A percentile compares a stretch with the other conserved stretches of the same genome.
Evolutionary conservation across 805 yeast genomes (phyloP).

Genomic region (Blastobotrys parvus): DNA sequence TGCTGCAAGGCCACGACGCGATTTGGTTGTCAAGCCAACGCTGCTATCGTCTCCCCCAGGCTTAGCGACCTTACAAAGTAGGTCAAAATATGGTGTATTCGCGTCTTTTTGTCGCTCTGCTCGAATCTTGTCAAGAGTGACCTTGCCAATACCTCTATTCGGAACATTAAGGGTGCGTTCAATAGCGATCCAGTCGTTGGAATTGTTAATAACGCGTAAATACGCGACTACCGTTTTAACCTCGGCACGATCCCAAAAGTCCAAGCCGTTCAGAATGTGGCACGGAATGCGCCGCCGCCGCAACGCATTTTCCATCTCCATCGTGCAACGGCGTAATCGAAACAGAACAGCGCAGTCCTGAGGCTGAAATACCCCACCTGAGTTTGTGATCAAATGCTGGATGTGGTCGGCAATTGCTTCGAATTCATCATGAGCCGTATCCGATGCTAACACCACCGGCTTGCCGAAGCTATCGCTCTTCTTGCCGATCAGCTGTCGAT

Average conservation of each 20-base stretch:
- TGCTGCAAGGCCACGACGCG: background rate
- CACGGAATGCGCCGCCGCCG: slow-evolving; percentile 52
- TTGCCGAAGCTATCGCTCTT: slow-evolving; percentile 5
- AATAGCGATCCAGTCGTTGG: slow-evolving; percentile 52
- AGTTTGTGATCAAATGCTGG: slow-evolving; percentile 36
- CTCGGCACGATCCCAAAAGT: slow-evolving; percentile 75
- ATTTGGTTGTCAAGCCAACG: too few relatives aligned
- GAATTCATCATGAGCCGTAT: slow-evolving; percentile 46
- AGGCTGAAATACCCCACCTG: slow-evolving; percentile 36
- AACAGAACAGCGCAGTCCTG: slow-evolving; percentile 69
- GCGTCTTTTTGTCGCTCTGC: background rate
- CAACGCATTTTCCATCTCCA: slow-evolving; percentile 57
- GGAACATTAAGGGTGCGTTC: slow-evolving; percentile 52
- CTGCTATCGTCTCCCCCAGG: too few relatives aligned
- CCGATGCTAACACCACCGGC: slow-evolving; percentile 31
- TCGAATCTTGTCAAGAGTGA: slow-evolving; percentile 34
- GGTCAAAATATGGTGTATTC: slow-evolving; percentile 7
- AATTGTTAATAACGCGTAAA: slow-evolving; percentile 52
- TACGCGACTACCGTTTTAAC: slow-evolving; percentile 55
- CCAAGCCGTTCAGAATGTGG: slow-evolving; percentile 58
- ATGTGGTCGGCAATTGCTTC: slow-evolving; percentile 51
- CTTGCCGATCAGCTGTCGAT: slow-evolving; percentile 6
- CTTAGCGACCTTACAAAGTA: background rate
- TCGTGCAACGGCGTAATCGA: slow-evolving; percentile 53
- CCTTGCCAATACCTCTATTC: slow-evolving; percentile 58